Evolutionary conservation across 441 rosid species (phyloP).

Genomic region (Iberis amara): DNA sequence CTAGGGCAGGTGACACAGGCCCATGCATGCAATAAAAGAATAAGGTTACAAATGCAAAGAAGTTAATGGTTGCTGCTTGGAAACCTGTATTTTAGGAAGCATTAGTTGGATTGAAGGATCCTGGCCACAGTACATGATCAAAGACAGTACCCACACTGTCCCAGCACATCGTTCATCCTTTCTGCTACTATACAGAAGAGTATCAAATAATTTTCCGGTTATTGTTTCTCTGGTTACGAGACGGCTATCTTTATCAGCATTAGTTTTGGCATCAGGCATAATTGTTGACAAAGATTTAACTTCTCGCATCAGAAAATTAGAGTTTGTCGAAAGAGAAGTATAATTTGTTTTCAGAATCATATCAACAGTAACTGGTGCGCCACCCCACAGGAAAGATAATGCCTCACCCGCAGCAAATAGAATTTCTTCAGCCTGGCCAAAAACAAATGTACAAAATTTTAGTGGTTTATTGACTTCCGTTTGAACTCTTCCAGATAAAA

Average conservation of each 20-base stretch:
- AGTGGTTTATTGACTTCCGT: conserved; percentile 13
- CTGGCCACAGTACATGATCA: conserved; percentile 88
- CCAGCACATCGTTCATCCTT: conserved; percentile 99
- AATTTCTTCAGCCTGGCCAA: conserved; percentile 84
- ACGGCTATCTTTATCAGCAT: conserved; percentile 46
- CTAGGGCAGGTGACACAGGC: conserved; percentile 1
- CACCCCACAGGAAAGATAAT: conserved; percentile 89
- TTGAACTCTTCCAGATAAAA: conserved; percentile 7
- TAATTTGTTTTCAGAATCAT: conserved; percentile 83
- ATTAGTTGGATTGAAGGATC: conserved; percentile 75
- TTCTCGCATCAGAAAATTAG: conserved; percentile 86
- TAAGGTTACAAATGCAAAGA: conserved; percentile 13
- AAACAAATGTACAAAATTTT: conserved; percentile 20
- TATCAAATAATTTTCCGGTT: conserved; percentile 72
- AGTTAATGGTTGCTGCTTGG: conserved; percentile 20
- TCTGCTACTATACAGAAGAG: conserved; percentile 79
- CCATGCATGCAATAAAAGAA: conserved; percentile 10
- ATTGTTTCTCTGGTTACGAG: conserved; percentile 57
- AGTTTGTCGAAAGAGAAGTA: conserved; percentile 77
- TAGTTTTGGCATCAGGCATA: conserved; percentile 39
- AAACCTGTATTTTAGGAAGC: conserved; percentile 97
- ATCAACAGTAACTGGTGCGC: conserved; percentile 86
- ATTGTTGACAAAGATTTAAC: conserved; percentile 47
- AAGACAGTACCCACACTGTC: conserved; percentile 87
- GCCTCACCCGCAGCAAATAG: conserved; percentile 98